Evolutionary conservation across 768 basidiomycete genomes (phyloP).

Genomic region (Leccinum subgranulosum): DNA sequence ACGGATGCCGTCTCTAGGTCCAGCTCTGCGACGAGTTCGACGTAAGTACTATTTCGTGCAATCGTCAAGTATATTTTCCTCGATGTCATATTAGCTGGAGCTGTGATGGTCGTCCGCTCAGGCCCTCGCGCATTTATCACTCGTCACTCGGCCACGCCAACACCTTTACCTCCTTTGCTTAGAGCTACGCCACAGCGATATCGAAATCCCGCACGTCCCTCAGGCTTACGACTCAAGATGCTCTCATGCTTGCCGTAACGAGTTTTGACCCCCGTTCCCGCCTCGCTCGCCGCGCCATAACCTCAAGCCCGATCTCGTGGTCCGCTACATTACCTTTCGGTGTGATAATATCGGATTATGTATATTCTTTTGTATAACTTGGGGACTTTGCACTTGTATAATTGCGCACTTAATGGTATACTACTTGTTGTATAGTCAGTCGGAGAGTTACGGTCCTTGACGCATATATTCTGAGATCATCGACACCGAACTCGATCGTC

Average conservation of each 20-base stretch:
- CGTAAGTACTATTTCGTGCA: constrained; percentile 16
- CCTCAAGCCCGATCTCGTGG: constrained; percentile 9
- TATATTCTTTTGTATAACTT: constrained; percentile 32
- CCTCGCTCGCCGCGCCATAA: constrained; percentile 18
- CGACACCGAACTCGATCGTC: background rate
- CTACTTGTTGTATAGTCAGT: constrained; percentile 5
- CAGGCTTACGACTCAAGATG: constrained; percentile 13
- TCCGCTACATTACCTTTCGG: constrained; percentile 12
- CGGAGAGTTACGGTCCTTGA: background rate
- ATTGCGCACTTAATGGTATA: constrained; percentile 19
- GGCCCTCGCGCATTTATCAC: constrained; percentile 11
- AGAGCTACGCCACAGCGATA: constrained; percentile 2
- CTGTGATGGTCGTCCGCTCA: constrained; percentile 20
- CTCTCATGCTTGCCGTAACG: constrained; percentile 15
- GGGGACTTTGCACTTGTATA: constrained; percentile 22
- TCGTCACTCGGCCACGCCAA: constrained; percentile 17
- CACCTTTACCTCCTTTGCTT: constrained; percentile 22
- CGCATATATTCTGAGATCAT: background rate
- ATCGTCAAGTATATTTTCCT: background rate
- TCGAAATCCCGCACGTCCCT: constrained; percentile 1
- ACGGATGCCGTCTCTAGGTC: constrained; percentile 30
- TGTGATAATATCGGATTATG: constrained; percentile 30
- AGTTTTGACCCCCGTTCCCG: constrained; percentile 2
- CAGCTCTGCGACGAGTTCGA: constrained; percentile 33
- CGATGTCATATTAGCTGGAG: constrained; percentile 28